These are phyloP conservation scores for Hanseniaspora clermontiae DNA, from an alignment of 805 yeast species.

Conservation along the genomic window DNA sequence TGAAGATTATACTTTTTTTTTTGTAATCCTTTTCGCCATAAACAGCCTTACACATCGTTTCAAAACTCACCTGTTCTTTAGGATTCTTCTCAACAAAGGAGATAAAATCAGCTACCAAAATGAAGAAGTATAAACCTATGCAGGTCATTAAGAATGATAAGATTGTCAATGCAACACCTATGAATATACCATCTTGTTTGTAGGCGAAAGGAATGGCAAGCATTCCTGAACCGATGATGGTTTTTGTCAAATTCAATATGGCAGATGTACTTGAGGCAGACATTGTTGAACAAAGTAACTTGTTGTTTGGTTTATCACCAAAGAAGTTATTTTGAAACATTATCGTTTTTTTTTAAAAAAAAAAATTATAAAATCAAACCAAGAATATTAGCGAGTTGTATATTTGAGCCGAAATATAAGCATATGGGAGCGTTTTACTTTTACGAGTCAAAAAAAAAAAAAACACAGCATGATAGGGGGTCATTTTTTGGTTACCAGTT, in stretches of 20 bases:
- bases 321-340: neutral
- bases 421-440: no score
- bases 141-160: constrained; percentile 56
- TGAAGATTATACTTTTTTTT: constrained; percentile 54
- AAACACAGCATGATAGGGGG: no score
- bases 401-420: no score
- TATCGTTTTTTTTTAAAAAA: neutral
- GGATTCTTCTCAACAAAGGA: constrained; percentile 46
- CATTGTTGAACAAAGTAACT: neutral
- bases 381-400: no score
- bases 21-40: constrained; percentile 50
- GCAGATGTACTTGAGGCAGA: constrained; percentile 47
- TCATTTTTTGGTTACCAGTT: no score
- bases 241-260: constrained; percentile 53
- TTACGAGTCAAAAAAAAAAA: no score
- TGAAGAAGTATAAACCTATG: constrained; percentile 41
- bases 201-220: constrained; percentile 62
- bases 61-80: constrained; percentile 50
- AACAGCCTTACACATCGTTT: constrained; percentile 39
- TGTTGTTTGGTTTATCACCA: neutral
- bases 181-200: constrained; percentile 48
- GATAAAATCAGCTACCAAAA: constrained; percentile 9
- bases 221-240: constrained; percentile 68
- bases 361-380: no score
- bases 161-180: constrained; percentile 44